Conservation (phyloP, 108 stramenopile genomes). For the Cyclotella sp. region DNA sequence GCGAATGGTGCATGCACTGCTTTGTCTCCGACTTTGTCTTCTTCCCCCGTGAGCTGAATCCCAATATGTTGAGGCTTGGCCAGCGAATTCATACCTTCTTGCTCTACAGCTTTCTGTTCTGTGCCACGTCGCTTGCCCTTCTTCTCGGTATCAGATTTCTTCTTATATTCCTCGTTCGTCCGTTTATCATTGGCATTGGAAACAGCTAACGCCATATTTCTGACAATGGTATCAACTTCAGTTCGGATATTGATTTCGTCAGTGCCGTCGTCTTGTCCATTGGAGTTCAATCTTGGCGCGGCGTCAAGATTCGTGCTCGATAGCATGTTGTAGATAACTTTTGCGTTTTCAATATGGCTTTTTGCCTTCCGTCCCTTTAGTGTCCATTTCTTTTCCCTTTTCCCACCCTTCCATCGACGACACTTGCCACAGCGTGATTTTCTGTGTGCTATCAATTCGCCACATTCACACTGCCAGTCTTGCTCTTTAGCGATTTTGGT, state of each 20-base stretch:
- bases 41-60: not conserved
- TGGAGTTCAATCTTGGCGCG: no score
- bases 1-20: not conserved
- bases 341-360: not conserved
- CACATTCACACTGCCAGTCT: slow-evolving; percentile 37
- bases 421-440: slow-evolving; percentile 40
- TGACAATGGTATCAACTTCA: no score
- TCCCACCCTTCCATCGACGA: slow-evolving; percentile 36
- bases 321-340: not conserved
- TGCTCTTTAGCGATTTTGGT: not conserved
- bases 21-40: no score
- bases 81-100: not conserved
- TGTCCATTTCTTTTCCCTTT: slow-evolving; percentile 25
- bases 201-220: not conserved
- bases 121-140: slow-evolving; percentile 36
- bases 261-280: no score
- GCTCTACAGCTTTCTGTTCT: slow-evolving; percentile 1
- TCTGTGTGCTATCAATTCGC: slow-evolving; percentile 6
- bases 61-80: not conserved
- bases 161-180: not conserved
- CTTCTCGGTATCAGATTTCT: not conserved
- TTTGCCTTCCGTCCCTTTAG: not conserved
- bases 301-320: not conserved
- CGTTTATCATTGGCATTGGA: not conserved
- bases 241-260: no score